Percentiles rank a stretch among this genome's conserved stretches.
Evolutionary conservation across 768 basidiomycete species (phyloP).

Genomic region (Phaeotremella skinneri): DNA sequence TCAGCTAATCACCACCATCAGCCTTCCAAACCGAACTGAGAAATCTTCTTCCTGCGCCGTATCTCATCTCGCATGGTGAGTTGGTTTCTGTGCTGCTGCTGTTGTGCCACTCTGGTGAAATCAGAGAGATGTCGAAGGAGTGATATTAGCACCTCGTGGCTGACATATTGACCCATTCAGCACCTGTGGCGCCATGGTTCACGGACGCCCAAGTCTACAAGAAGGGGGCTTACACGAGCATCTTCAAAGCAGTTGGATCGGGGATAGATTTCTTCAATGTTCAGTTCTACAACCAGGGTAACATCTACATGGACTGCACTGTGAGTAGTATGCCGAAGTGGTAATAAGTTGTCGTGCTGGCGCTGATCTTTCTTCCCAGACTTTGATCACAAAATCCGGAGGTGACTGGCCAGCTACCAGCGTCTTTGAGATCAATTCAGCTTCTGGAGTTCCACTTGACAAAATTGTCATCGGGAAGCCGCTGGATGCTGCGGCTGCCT

Average conservation of each 20-base stretch:
- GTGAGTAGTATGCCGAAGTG: conserved; percentile 13
- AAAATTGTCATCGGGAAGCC: conserved; percentile 80
- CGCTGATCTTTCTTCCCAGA: conserved; percentile 9
- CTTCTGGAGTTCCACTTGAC: conserved; percentile 58
- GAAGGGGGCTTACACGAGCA: conserved; percentile 60
- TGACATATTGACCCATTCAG: conserved; percentile 9
- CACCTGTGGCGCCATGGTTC: conserved; percentile 51
- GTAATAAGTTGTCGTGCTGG: conserved; percentile 6
- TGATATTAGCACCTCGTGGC: not conserved
- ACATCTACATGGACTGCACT: conserved; percentile 38
- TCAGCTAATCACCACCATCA: conserved; percentile 5
- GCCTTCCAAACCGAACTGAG: conserved; percentile 47
- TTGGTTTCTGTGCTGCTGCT: no score
- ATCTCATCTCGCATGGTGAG: conserved; percentile 48
- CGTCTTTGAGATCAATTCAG: conserved; percentile 62
- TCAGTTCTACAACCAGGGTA: conserved; percentile 52
- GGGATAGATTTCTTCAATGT: conserved; percentile 64
- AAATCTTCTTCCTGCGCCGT: conserved; percentile 37
- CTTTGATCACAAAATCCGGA: conserved; percentile 62
- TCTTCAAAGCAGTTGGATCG: conserved; percentile 59
- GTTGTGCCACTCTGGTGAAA: conserved; percentile 11
- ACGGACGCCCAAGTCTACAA: conserved; percentile 39
- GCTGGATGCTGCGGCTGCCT: conserved; percentile 58
- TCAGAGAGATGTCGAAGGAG: no score
- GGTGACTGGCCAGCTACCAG: conserved; percentile 64